Percentiles rank a stretch among this genome's conserved stretches.
Evolutionary conservation across 140 eudicot species (phyloP).

Genomic region (Erigeron philadelphicus): DNA sequence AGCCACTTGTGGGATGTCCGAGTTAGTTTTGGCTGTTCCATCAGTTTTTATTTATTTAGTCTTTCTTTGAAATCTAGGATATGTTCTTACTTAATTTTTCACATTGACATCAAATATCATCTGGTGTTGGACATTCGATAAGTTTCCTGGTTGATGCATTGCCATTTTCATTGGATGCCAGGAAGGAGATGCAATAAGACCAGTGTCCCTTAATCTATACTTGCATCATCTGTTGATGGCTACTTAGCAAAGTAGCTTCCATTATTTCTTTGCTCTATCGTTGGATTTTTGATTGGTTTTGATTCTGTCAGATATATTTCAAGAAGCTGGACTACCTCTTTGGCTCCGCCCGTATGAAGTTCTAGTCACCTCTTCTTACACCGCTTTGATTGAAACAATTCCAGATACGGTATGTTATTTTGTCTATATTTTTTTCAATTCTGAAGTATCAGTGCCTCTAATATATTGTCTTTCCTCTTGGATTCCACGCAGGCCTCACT

Average conservation of each 20-base stretch:
- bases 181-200: not conserved
- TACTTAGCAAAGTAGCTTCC: not conserved
- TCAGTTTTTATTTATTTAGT: too few species aligned
- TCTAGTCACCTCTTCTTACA: slow-evolving; percentile 93
- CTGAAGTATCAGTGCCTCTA: not conserved
- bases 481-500: slow-evolving; percentile 68
- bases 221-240: slow-evolving; percentile 1
- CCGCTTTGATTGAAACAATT: slow-evolving; percentile 98
- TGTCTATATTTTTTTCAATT: not conserved
- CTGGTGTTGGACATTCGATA: not conserved
- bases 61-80: too few species aligned
- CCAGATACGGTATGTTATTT: slow-evolving; percentile 75
- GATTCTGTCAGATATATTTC: slow-evolving; percentile 82
- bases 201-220: not conserved
- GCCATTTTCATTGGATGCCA: not conserved
- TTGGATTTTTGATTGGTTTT: slow-evolving; percentile 17
- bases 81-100: not conserved
- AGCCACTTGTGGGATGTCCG: not conserved
- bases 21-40: not conserved
- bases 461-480: slow-evolving; percentile 15
- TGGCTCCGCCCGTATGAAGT: slow-evolving; percentile 99
- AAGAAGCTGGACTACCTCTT: slow-evolving; percentile 99
- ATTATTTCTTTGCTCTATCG: slow-evolving; percentile 8
- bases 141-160: not conserved
- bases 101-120: not conserved